Evolutionary conservation across 371 early-diverging fungal genomes (phyloP), one percentile per base, ranked within the genome.

Genomic region (Cokeromyces recurvatus): DNA sequence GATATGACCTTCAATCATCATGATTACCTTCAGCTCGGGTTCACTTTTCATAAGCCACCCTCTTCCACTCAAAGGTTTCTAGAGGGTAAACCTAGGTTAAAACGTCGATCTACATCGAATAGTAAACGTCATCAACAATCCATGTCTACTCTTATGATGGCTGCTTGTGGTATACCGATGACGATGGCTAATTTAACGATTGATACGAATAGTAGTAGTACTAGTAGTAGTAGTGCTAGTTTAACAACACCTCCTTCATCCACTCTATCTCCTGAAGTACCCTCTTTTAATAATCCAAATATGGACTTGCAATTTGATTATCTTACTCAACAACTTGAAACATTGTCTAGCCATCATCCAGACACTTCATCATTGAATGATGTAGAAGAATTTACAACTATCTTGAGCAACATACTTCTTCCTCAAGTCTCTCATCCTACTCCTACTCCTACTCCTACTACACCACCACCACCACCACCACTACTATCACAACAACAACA

Each of bases 291-390:
- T 34, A 45, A 55, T 2, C 56, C 47, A n/a, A n/a, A n/a, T 4
- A 46, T 54, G 54, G 59, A 53, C 36, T 38, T 54, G 17, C 59
- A 53, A 31, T 59, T 59, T 25, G 59, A 59, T 37, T 59, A 59
- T 38, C 50, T 55, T 19, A 55, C 48, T 16, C 51, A 60, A n/a
- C 55, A 54, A 19, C 42, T 60, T 10, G 46, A 54, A 17, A 45
- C 40, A 5, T 22, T 55, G 21, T 48, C 60, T 4, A 6, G 14
- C 4, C 4, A 34, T 34, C 4, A n/a, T 34, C 11, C 7, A 4
- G 11, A 4, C 15, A 10, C 20, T 3, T 8, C 21, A n/a, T 4
- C 35, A 43, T 36, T 45, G 9, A 38, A 53, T 19, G 51, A 53
- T 32, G 47, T 57, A 3, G 57, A 62, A 19, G 66, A 66, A 34